Evolutionary conservation across 2,329 filamentous ascomycete genomes (phyloP), one percentile per base, ranked within the genome.

Genomic region (Exophiala sp.): DNA sequence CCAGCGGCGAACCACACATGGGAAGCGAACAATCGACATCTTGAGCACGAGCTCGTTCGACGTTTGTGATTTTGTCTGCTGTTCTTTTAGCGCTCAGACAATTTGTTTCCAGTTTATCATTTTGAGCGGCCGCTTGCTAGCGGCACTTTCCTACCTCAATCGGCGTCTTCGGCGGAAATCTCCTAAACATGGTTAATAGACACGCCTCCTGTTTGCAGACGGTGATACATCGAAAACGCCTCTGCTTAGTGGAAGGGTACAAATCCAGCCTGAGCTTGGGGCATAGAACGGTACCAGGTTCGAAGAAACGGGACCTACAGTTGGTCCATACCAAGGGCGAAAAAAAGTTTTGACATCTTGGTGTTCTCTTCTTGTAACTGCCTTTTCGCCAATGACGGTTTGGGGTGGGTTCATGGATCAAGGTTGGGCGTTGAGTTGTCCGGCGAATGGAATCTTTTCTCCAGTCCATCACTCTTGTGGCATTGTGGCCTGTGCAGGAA

Each of bases 21-120:
- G 39, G 42, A 44, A 33, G 52, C 43, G 39, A 45, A 44, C 21
- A 32, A 48, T 32, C 45, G 45, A 47, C 42, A 24, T 33, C 44
- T 54, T 49, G 40, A 39, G 44, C 49, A 46, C 47, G 35, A 38
- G 49, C 44, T 32, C 48, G 43, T 29, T 46, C 45, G 41, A 47
- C 44, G 48, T 52, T 24, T 47, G 55, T 55, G 36, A 50, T 53
- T 56, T 54, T 51, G 52, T 59, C 45, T 64, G 58, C 57, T 60
- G 55, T 62, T 59, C 51, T 62, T 59, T 59, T 48, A 63, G 61
- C 58, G 59, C 50, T 47, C 44, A 50, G 55, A 53, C 57, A 53
- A 42, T 40, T 49, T 40, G 18, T 47, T 51, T 33, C 38, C 32
- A 29, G n/a, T 18, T 47, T 42, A 41, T 49, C 51, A 40, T 47